Evolutionary conservation across 2,329 filamentous ascomycete species (phyloP).

Genomic region (Cladosporium phlei): DNA sequence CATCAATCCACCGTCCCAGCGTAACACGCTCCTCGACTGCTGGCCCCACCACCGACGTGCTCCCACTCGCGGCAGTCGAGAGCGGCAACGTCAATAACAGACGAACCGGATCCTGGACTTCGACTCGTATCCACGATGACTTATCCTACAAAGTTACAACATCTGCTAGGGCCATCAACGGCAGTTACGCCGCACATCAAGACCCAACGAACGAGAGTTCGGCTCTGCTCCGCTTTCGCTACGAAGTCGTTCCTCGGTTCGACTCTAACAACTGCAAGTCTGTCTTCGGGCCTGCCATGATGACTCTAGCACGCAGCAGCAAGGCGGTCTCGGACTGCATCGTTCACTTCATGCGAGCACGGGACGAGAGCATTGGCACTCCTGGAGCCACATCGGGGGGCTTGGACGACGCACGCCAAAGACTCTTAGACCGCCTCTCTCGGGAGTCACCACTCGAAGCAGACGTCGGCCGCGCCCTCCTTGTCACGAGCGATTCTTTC

Average conservation of each 20-base stretch:
- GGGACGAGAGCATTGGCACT: neutral
- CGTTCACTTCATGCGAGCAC: neutral
- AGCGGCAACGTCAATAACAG: no score
- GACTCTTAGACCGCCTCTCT: neutral
- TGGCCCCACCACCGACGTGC: no score
- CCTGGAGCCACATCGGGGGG: neutral
- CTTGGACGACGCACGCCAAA: neutral
- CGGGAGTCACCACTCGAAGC: neutral
- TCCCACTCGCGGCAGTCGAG: no score
- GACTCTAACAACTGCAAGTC: conserved; percentile 2
- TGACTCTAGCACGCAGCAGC: neutral
- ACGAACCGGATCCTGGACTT: neutral
- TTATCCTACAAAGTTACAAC: neutral
- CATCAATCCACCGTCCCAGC: neutral
- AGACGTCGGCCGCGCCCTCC: neutral
- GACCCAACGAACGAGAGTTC: neutral
- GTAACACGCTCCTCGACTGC: neutral
- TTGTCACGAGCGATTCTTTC: neutral
- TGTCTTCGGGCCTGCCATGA: neutral
- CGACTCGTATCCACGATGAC: neutral
- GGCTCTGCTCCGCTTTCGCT: conserved; percentile 3
- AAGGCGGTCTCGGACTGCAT: neutral
- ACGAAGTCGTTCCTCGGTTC: neutral
- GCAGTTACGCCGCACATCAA: neutral
- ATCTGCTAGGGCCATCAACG: neutral